Evolutionary conservation across 2,329 filamentous ascomycete species (phyloP).

Genomic region (Thelonectria discophora): DNA sequence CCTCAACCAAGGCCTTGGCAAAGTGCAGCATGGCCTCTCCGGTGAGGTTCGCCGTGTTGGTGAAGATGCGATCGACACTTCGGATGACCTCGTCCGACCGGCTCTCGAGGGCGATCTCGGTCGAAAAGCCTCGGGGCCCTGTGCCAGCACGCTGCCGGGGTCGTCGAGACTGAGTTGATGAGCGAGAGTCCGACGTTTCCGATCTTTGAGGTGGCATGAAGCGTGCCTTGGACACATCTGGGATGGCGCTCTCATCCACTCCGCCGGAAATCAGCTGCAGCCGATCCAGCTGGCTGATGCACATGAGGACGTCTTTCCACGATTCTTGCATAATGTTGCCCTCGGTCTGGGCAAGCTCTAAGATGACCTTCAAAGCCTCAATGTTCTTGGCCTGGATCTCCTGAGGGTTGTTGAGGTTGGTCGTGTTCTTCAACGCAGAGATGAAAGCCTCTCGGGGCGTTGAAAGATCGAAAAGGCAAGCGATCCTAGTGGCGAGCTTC

Average conservation of each 20-base stretch:
- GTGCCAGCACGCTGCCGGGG: conserved; percentile 63
- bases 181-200: conserved; percentile 66
- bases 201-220: conserved; percentile 69
- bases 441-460: conserved; percentile 97
- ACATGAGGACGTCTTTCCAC: conserved; percentile 95
- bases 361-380: conserved; percentile 88
- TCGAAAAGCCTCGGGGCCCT: conserved; percentile 71
- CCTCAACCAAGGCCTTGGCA: conserved; percentile 88
- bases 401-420: conserved; percentile 93
- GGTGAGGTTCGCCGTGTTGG: conserved; percentile 90
- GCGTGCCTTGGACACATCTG: conserved; percentile 87
- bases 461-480: conserved; percentile 90
- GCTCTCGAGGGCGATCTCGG: conserved; percentile 89
- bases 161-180: conserved; percentile 69
- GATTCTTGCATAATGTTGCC: conserved; percentile 89
- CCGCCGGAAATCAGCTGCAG: conserved; percentile 95
- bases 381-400: conserved; percentile 97
- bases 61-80: conserved; percentile 94
- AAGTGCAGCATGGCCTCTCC: conserved; percentile 97
- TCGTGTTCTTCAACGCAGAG: conserved; percentile 89
- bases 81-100: conserved; percentile 93
- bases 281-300: conserved; percentile 93
- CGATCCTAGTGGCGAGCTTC: conserved; percentile 91
- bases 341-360: conserved; percentile 92
- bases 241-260: conserved; percentile 90